These are phyloP conservation scores for Dryas integrifolia DNA, from an alignment of 331 rosid species.

Conservation along the genomic window DNA sequence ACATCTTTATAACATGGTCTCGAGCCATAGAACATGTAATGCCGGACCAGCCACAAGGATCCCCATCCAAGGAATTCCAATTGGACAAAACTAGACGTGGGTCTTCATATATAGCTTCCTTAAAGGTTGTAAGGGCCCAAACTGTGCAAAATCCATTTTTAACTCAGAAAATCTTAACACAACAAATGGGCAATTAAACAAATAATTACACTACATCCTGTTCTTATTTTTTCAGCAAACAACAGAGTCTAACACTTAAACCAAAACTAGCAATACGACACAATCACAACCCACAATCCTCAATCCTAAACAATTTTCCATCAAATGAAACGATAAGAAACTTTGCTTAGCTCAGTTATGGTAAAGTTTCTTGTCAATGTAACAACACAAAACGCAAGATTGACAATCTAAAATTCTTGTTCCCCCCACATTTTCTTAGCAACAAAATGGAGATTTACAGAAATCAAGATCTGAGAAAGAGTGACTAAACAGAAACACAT, in stretches of 20 bases:
- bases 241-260: slow-evolving; percentile 17
- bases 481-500: slow-evolving; percentile 12
- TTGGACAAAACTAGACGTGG: slow-evolving; percentile 59
- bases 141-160: slow-evolving; percentile 47
- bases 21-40: slow-evolving; percentile 53
- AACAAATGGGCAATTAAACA: slow-evolving; percentile 10
- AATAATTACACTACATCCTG: slow-evolving; percentile 16
- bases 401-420: slow-evolving; percentile 18
- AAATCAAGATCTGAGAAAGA: slow-evolving; percentile 55
- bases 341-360: not conserved
- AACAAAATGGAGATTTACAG: slow-evolving; percentile 6
- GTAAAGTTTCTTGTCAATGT: not conserved
- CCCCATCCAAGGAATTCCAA: slow-evolving; percentile 67
- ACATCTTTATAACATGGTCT: slow-evolving; percentile 78
- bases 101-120: slow-evolving; percentile 77
- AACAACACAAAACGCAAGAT: not conserved
- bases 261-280: not conserved
- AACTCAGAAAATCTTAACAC: slow-evolving; percentile 18
- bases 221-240: slow-evolving; percentile 1
- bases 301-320: not conserved
- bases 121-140: slow-evolving; percentile 60
- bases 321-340: not conserved
- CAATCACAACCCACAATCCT: slow-evolving; percentile 5
- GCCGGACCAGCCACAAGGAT: slow-evolving; percentile 87
- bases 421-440: slow-evolving; percentile 21